phyloP scores from a whole-genome alignment of 1,139 yeast genomes.

The Starmera stellimalicola region DNA sequence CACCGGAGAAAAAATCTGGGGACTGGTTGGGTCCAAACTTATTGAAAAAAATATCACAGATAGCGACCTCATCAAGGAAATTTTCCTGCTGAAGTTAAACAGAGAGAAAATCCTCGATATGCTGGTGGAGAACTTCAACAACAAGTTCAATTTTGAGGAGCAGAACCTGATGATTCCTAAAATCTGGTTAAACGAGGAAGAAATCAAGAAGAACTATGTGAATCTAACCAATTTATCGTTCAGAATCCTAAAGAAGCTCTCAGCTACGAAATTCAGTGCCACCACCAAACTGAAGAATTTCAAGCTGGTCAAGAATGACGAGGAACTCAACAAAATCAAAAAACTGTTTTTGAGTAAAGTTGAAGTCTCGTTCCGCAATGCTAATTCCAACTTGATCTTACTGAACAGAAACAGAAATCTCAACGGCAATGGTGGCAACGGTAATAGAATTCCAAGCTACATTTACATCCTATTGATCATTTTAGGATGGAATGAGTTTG shows the following conservation, averaged over 20 bases:
- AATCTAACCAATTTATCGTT: slow-evolving; percentile 51
- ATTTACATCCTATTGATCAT: slow-evolving; percentile 63
- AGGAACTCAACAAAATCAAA: slow-evolving; percentile 48
- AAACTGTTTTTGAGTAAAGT: slow-evolving; percentile 65
- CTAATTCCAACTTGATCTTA: slow-evolving; percentile 66
- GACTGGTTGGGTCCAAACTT: slow-evolving; percentile 21
- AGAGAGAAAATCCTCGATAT: slow-evolving; percentile 51
- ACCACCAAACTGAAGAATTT: slow-evolving; percentile 38
- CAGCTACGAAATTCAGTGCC: slow-evolving; percentile 46
- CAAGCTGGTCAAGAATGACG: slow-evolving; percentile 32
- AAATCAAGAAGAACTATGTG: slow-evolving; percentile 58
- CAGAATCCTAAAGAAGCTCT: slow-evolving; percentile 21
- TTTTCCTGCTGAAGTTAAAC: slow-evolving; percentile 22
- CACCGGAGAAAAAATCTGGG: too few species aligned
- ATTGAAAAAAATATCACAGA: slow-evolving; percentile 30
- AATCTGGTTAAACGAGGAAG: slow-evolving; percentile 67
- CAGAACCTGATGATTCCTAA: slow-evolving; percentile 59
- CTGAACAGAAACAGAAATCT: too few species aligned
- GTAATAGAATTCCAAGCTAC: slow-evolving; percentile 76
- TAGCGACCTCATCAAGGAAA: slow-evolving; percentile 29
- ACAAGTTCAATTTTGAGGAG: slow-evolving; percentile 51
- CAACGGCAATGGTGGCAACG: too few species aligned
- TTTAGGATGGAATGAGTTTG: slow-evolving; percentile 93
- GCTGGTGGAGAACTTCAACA: slow-evolving; percentile 48
- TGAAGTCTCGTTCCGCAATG: slow-evolving; percentile 77